A percentile compares a stretch with the other conserved stretches of the same genome.
Evolutionary conservation across 345 rosid species (phyloP).

Genomic region (Kernera saxatilis): DNA sequence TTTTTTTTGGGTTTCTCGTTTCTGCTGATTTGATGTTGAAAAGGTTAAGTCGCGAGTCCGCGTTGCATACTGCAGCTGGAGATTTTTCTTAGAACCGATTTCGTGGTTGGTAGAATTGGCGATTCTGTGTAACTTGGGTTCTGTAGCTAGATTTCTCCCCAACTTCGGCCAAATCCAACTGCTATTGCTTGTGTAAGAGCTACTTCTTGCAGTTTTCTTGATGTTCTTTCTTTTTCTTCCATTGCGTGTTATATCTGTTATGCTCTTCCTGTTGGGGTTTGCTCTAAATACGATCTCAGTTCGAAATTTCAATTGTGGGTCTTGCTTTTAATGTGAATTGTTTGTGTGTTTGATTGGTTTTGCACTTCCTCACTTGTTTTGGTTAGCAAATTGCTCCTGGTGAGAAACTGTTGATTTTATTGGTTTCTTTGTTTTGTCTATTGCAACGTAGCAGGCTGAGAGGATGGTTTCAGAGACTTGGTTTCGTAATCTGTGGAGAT

Average conservation of each 20-base stretch:
- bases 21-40: background rate
- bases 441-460: slow-evolving; percentile 13
- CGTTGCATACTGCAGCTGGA: background rate
- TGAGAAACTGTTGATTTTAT: slow-evolving; percentile 7
- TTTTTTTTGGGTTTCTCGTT: background rate
- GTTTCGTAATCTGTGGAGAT: slow-evolving; percentile 80
- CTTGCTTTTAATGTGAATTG: background rate
- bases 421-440: background rate
- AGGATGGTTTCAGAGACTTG: slow-evolving; percentile 85
- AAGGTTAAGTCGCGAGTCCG: background rate
- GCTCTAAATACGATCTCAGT: background rate
- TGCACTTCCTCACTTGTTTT: background rate
- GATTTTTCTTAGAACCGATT: background rate
- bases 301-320: background rate
- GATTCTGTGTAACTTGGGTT: background rate
- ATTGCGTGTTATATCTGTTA: background rate
- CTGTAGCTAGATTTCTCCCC: slow-evolving; percentile 13
- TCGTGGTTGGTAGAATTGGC: background rate
- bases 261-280: background rate
- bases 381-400: background rate
- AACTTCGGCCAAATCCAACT: background rate
- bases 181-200: background rate
- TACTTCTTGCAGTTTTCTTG: background rate
- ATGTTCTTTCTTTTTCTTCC: background rate
- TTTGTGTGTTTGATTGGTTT: background rate